Evolutionary conservation across 805 yeast species (phyloP).

Genomic region (Starmerella apis): DNA sequence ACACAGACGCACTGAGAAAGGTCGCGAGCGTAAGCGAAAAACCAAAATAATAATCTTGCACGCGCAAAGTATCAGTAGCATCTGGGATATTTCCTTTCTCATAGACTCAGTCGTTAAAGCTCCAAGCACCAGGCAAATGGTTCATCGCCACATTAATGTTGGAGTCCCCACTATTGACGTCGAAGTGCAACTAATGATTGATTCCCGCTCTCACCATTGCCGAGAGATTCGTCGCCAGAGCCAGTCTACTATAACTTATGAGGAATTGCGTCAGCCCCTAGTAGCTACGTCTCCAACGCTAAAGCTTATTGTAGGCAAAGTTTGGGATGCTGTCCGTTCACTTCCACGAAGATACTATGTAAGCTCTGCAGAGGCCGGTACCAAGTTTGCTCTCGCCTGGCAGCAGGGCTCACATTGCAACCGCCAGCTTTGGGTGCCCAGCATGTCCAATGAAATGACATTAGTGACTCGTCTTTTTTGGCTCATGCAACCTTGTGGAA

Average conservation of each 20-base stretch:
- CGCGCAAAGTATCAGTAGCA: conserved; percentile 10
- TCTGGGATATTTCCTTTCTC: conserved; percentile 16
- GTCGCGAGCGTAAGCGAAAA: neutral
- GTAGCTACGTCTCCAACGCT: conserved; percentile 16
- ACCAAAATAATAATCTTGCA: conserved; percentile 15
- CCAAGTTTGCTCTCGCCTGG: conserved; percentile 19
- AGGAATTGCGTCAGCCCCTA: conserved; percentile 12
- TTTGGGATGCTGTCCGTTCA: neutral
- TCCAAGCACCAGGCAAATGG: conserved; percentile 1
- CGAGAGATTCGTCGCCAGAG: neutral
- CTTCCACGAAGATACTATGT: conserved; percentile 3
- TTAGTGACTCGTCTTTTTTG: conserved; percentile 13
- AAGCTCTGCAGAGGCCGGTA: neutral
- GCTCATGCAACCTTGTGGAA: conserved; percentile 7
- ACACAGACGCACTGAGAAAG: neutral
- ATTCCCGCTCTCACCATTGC: neutral
- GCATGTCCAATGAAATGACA: conserved; percentile 1
- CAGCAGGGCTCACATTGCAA: neutral
- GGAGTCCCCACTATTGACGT: conserved; percentile 7
- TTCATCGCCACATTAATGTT: conserved; percentile 11
- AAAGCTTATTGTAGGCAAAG: neutral
- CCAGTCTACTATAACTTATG: conserved; percentile 9
- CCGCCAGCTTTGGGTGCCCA: conserved; percentile 19
- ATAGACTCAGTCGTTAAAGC: conserved; percentile 11
- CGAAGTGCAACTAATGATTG: neutral